Evolutionary conservation across 495 filamentous ascomycete genomes (phyloP).

Genomic region (Pyrenula aspistea): DNA sequence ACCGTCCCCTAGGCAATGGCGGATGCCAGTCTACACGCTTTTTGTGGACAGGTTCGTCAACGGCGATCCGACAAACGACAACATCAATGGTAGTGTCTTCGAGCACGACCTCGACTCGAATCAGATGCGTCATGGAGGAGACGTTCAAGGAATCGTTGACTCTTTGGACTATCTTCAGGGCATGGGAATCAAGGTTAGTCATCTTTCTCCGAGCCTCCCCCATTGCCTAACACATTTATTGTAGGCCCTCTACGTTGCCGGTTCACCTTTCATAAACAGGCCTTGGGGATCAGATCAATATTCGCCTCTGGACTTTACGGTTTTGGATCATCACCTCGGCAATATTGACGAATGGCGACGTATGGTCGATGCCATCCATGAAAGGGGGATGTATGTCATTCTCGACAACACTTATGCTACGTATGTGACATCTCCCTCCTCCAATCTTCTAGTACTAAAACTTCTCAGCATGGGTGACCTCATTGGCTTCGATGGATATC

Average conservation of each 20-base stretch:
- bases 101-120: slow-evolving; percentile 59
- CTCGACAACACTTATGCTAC: slow-evolving; percentile 64
- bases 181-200: slow-evolving; percentile 54
- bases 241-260: slow-evolving; percentile 59
- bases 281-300: slow-evolving; percentile 63
- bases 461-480: slow-evolving; percentile 49
- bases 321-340: slow-evolving; percentile 60
- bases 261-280: slow-evolving; percentile 55
- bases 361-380: slow-evolving; percentile 52
- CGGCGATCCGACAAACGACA: slow-evolving; percentile 60
- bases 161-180: slow-evolving; percentile 64
- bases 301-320: slow-evolving; percentile 54
- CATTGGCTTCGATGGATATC: slow-evolving; percentile 54
- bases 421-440: slow-evolving; percentile 23
- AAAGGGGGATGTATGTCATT: slow-evolving; percentile 57
- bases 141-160: slow-evolving; percentile 50
- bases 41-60: slow-evolving; percentile 63
- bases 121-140: slow-evolving; percentile 65
- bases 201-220: neutral
- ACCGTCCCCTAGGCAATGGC: slow-evolving; percentile 55
- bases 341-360: slow-evolving; percentile 51
- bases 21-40: slow-evolving; percentile 60
- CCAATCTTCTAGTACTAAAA: neutral
- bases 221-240: slow-evolving; percentile 3
- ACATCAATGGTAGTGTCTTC: slow-evolving; percentile 54